Evolutionary conservation across 371 early-diverging fungal species (phyloP).

Genomic region (Mucor velutinosus): DNA sequence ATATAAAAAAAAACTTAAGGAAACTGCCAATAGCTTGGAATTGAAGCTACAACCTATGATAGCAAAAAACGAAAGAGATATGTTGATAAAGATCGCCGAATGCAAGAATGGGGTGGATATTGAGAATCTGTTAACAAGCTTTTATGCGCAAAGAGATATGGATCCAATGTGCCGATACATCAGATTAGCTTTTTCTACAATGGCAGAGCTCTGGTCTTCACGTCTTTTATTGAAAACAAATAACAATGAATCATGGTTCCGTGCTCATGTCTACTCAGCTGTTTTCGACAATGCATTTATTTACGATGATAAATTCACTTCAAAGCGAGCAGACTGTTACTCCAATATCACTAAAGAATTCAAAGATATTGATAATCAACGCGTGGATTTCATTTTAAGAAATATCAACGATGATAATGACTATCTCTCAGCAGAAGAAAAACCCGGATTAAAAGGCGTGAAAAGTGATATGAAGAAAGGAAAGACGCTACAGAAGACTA

Average conservation of each 20-base stretch:
- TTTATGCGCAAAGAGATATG: too few relatives aligned
- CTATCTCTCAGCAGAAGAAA: conserved; percentile 22
- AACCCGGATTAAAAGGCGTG: conserved; percentile 21
- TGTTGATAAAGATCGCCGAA: too few relatives aligned
- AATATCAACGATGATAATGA: conserved; percentile 17
- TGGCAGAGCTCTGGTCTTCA: conserved; percentile 19
- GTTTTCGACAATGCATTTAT: conserved; percentile 12
- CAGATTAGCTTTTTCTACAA: conserved; percentile 10
- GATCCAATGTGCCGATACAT: too few relatives aligned
- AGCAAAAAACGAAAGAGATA: too few relatives aligned
- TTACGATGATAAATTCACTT: conserved; percentile 12
- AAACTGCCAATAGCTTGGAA: too few relatives aligned
- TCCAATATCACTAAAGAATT: conserved; percentile 22
- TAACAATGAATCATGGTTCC: conserved; percentile 14
- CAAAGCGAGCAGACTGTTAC: conserved; percentile 12
- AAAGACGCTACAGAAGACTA: conserved; percentile 16
- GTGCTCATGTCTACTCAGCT: conserved; percentile 7
- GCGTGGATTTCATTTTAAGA: conserved; percentile 19
- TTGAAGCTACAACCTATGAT: too few relatives aligned
- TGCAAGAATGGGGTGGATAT: too few relatives aligned
- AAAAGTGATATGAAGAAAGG: conserved; percentile 19
- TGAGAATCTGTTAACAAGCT: too few relatives aligned
- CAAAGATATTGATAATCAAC: conserved; percentile 14
- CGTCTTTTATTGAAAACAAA: conserved; percentile 5
- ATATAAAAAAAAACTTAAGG: too few relatives aligned